Conservation (phyloP, 176 grass and related monocot genomes). For the Carex littledalei region DNA sequence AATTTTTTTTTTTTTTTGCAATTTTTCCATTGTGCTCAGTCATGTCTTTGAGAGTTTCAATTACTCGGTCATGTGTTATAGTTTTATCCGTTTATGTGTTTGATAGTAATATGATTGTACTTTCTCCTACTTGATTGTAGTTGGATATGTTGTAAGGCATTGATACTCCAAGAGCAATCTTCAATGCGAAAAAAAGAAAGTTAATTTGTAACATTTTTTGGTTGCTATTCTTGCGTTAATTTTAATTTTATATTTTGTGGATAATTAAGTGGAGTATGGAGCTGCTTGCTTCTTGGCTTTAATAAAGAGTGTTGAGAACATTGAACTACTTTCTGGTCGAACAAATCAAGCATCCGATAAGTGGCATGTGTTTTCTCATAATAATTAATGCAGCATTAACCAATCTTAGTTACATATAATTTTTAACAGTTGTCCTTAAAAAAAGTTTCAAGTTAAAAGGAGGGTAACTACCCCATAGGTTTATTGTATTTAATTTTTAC, state of each 20-base stretch:
- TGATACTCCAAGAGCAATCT: constrained; percentile 7
- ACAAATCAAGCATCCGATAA: not conserved
- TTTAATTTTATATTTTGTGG: not conserved
- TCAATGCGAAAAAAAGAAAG: not conserved
- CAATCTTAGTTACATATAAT: not conserved
- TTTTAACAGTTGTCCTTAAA: not conserved
- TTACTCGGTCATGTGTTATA: not conserved
- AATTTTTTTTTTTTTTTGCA: not conserved
- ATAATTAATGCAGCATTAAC: not conserved
- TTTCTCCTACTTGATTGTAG: not conserved
- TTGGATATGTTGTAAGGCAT: constrained; percentile 27
- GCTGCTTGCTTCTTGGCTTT: not conserved
- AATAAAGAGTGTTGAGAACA: not conserved
- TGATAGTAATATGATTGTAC: constrained; percentile 13
- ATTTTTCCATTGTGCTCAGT: constrained; percentile 16
- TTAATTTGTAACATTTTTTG: not conserved
- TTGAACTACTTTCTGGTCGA: not conserved
- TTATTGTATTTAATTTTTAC: not conserved
- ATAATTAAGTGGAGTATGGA: not conserved
- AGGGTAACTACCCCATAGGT: no score
- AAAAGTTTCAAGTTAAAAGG: not conserved
- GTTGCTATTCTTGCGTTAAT: not conserved
- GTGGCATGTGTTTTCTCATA: not conserved
- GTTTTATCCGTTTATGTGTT: not conserved
- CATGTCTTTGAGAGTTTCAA: constrained; percentile 21